phyloP scores from a whole-genome alignment of 23 red algal species.

The Gracilaria caudata region DNA sequence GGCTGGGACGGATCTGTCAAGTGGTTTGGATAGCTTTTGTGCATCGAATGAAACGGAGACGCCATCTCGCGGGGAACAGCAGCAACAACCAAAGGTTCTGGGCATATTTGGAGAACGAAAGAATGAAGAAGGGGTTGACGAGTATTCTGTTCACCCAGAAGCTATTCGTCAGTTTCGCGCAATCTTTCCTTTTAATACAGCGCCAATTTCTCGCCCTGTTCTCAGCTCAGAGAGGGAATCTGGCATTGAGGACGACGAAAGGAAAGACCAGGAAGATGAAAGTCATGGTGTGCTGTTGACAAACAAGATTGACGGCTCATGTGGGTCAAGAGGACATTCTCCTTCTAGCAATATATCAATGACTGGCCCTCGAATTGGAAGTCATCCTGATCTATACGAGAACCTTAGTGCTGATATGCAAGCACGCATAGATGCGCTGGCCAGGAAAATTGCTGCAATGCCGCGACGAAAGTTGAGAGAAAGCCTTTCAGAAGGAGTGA shows the following conservation, averaged over 20 bases:
- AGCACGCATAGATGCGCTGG: constrained; percentile 17
- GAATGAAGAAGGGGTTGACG: background rate
- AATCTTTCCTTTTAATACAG: constrained; percentile 13
- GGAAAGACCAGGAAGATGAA: background rate
- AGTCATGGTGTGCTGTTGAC: background rate
- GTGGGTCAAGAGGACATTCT: constrained; percentile 5
- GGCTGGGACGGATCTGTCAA: constrained; percentile 13
- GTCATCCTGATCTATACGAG: constrained; percentile 63
- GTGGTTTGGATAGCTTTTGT: constrained; percentile 19
- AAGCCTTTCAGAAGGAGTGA: constrained; percentile 46
- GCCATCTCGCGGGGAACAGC: background rate
- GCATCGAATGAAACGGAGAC: constrained; percentile 12
- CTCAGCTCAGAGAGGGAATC: background rate
- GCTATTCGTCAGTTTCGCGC: constrained; percentile 6
- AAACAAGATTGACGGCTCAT: background rate
- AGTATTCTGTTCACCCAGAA: constrained; percentile 3
- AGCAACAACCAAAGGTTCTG: background rate
- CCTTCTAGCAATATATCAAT: constrained; percentile 60
- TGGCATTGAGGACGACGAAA: background rate
- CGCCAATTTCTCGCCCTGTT: background rate
- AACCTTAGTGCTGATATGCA: constrained; percentile 20
- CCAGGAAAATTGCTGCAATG: constrained; percentile 51
- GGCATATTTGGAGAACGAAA: background rate
- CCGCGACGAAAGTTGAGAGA: constrained; percentile 64
- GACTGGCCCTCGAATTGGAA: constrained; percentile 18